A percentile compares a stretch with the other conserved stretches of the same genome.
Evolutionary conservation across 371 early-diverging fungal genomes (phyloP).

Genomic region (Mucor irregularis): DNA sequence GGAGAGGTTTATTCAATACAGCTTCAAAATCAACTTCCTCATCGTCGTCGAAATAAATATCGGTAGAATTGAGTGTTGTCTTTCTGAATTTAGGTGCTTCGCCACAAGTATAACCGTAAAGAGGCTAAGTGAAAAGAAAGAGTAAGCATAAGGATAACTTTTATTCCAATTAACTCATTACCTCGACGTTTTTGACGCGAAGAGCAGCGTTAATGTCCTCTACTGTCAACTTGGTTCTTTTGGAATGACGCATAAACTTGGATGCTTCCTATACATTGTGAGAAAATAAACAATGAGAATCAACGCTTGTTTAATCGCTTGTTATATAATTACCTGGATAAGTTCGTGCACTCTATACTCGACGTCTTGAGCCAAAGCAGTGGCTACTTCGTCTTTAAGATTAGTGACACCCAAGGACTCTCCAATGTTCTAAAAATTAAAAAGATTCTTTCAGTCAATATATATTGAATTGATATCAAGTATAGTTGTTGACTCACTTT

Average conservation of each 20-base stretch:
- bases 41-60: conserved; percentile 95
- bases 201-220: conserved; percentile 97
- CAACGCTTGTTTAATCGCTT: neutral
- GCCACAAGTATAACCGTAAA: conserved; percentile 92
- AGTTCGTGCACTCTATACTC: conserved; percentile 98
- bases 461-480: neutral
- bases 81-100: conserved; percentile 78
- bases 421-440: conserved; percentile 86
- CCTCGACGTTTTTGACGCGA: conserved; percentile 94
- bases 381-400: conserved; percentile 90
- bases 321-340: conserved; percentile 65
- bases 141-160: neutral
- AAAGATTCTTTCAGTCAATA: neutral
- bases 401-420: conserved; percentile 91
- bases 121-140: conserved; percentile 58
- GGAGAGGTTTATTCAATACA: conserved; percentile 88
- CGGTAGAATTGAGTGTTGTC: conserved; percentile 60
- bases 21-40: conserved; percentile 97
- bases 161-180: conserved; percentile 24
- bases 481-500: conserved; percentile 8
- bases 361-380: conserved; percentile 92
- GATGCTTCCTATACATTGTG: conserved; percentile 84
- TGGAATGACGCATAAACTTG: conserved; percentile 98
- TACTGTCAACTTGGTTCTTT: conserved; percentile 83
- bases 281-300: neutral